A percentile compares a stretch with the other conserved stretches of the same genome.
Conservation (phyloP, 768 basidiomycete species). For the Suillus paluster region DNA sequence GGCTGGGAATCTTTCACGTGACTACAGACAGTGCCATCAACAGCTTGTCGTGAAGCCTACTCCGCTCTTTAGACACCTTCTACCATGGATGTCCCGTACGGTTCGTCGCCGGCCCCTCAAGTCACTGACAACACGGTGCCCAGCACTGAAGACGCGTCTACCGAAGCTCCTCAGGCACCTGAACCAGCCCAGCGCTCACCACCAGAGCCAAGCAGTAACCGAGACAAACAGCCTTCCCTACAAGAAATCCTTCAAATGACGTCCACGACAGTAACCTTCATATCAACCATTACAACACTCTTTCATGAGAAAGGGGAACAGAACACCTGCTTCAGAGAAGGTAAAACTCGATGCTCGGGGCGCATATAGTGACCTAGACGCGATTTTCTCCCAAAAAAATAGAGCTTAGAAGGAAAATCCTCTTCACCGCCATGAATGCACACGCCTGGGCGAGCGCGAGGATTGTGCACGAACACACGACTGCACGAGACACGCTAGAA, state of each 20-base stretch:
- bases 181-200: background rate
- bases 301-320: slow-evolving; percentile 4
- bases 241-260: slow-evolving; percentile 9
- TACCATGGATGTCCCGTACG: background rate
- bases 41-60: too few species aligned
- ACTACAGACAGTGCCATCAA: too few species aligned
- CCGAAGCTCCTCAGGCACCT: background rate
- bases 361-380: slow-evolving; percentile 3
- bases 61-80: background rate
- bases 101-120: background rate
- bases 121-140: background rate
- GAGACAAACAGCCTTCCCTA: background rate
- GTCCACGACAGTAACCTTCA: background rate
- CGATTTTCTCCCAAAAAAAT: background rate
- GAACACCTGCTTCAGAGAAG: background rate
- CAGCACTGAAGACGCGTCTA: background rate
- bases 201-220: background rate
- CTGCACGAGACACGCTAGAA: slow-evolving; percentile 16
- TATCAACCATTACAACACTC: slow-evolving; percentile 1
- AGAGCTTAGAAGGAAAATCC: slow-evolving; percentile 30
- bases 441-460: slow-evolving; percentile 35
- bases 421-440: slow-evolving; percentile 15
- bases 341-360: slow-evolving; percentile 2
- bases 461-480: slow-evolving; percentile 20
- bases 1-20: too few species aligned